Base-by-base conservation (phyloP, 352 stramenopile species). In the Aphanomyces astaci region DNA sequence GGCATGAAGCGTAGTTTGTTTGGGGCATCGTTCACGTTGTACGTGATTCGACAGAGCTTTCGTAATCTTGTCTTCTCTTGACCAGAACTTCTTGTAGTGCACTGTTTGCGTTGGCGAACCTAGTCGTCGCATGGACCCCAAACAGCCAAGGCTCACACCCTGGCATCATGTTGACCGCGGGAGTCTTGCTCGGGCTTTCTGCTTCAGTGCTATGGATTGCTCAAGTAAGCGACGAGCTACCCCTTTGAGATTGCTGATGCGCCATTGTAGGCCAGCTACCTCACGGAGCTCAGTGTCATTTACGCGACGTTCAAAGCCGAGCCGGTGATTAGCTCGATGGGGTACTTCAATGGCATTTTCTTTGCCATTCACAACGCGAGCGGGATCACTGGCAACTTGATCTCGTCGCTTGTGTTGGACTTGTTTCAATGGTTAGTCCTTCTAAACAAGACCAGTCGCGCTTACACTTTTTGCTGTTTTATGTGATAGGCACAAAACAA, bases 121-220 rank as follows among this genome's bases (percentile, higher is more conserved):
- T 68, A 22, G 43, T 59, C 13, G 43, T 68, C 4, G 62, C 62
- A 9, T 19, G 39, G 17, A 13, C 54, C 32, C 60, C 62, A 9
- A 48, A 28, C 15, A 49, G 22, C 2, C 22, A 22, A 4, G 19
- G 17, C 9, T 27, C 59, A 10, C 62, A 68, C 46, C 19, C 13
- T 7, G 31, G 28, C 32, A 51, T 62, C 22, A 28, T 57, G 24
- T 17, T 68, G 25, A 22, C 62, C 1, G 62, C 45, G 17, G 28
- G 43, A 7, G 25, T 31, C 15, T n/a, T 68, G 5, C 49, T 68
- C 19, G 62, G 62, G 4, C 19, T 59, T 7, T 32, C 62, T 0
- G 62, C 62, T 17, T 68, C 62, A 0, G 62, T 68, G 9, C 43
- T 68, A 10, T 68, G 62, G 62, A 52, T 68, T 39, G 51, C 51